phyloP scores from a whole-genome alignment of 140 eudicot genomes.

The Anethum foeniculum region DNA sequence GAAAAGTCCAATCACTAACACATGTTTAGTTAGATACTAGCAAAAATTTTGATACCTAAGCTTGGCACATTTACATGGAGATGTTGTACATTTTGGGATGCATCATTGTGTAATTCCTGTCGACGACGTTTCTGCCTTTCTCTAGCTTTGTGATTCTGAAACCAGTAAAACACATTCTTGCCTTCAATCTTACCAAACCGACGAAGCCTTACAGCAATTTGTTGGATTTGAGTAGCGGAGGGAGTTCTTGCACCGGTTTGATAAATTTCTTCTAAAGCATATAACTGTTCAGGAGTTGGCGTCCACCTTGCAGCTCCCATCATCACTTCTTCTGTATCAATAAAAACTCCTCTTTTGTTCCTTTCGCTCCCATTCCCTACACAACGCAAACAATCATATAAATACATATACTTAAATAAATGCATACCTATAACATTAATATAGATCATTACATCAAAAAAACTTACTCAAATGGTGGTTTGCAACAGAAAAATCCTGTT shows the following conservation, averaged over 20 bases:
- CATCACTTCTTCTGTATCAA: neutral
- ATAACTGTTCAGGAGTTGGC: conserved; percentile 49
- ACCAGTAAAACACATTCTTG: conserved; percentile 56
- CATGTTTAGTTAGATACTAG: neutral
- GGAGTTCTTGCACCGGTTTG: conserved; percentile 44
- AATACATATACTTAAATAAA: neutral
- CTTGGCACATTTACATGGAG: neutral
- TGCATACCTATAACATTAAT: neutral
- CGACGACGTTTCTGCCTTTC: conserved; percentile 39
- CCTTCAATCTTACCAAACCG: conserved; percentile 46
- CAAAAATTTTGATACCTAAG: neutral
- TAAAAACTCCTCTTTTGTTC: neutral
- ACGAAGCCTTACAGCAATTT: conserved; percentile 29
- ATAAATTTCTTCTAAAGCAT: conserved; percentile 33
- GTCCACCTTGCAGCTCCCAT: conserved; percentile 34
- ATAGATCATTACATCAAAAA: neutral
- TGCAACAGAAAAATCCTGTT: neutral
- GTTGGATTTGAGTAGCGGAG: conserved; percentile 41
- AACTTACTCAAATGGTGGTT: neutral
- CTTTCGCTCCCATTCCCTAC: neutral
- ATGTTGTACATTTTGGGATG: neutral
- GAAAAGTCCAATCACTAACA: neutral
- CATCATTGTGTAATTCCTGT: neutral
- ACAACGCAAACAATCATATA: neutral
- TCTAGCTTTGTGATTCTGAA: conserved; percentile 58